Evolutionary conservation across 129 eudicot genomes (phyloP).

Genomic region (Pittosporum tobira): DNA sequence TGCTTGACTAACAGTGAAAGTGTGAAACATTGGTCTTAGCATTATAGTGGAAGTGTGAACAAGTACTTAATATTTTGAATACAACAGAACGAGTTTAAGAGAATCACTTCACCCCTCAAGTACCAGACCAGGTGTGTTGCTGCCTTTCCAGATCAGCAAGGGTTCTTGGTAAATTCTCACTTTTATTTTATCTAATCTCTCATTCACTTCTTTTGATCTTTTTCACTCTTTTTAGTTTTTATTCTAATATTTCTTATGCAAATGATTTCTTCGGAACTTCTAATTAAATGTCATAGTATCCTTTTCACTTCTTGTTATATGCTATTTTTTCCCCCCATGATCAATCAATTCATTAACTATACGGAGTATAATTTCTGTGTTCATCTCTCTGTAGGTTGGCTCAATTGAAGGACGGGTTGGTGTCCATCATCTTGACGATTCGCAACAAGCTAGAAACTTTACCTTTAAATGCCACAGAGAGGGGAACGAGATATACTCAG

Average conservation of each 20-base stretch:
- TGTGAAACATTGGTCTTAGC: background rate
- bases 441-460: constrained; percentile 71
- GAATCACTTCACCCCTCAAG: constrained; percentile 70
- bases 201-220: background rate
- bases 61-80: background rate
- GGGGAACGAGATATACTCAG: constrained; percentile 69
- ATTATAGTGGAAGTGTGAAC: background rate
- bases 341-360: background rate
- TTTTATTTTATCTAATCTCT: background rate
- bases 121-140: constrained; percentile 95
- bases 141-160: constrained; percentile 96
- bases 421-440: constrained; percentile 89
- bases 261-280: background rate
- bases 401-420: constrained; percentile 99
- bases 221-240: background rate
- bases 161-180: constrained; percentile 59
- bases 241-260: background rate
- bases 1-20: background rate
- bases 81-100: constrained; percentile 72
- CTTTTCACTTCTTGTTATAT: background rate
- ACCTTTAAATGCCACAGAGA: constrained; percentile 97
- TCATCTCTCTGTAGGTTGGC: constrained; percentile 52
- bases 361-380: background rate
- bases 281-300: background rate
- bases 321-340: background rate